phyloP scores from a whole-genome alignment of 2,329 filamentous ascomycete species.

The Sarocladium kiliense region DNA sequence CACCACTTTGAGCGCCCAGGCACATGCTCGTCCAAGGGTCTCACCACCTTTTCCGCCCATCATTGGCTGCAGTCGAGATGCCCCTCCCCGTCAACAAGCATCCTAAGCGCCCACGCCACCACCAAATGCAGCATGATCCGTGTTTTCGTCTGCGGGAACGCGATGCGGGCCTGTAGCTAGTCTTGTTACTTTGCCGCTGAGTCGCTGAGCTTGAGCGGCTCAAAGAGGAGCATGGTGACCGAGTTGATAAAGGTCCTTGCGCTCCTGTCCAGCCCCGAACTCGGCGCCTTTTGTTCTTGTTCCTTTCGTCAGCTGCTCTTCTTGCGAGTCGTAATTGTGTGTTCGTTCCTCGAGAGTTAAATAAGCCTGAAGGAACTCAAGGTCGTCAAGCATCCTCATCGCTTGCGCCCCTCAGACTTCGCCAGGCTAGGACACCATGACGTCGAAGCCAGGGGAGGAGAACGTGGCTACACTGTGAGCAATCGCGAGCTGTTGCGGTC shows the following conservation, averaged over 20 bases:
- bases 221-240: background rate
- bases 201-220: background rate
- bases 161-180: background rate
- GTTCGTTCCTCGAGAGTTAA: too few species aligned
- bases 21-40: conserved; percentile 5
- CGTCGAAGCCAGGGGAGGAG: conserved; percentile 42
- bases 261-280: background rate
- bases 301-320: background rate
- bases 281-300: background rate
- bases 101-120: conserved; percentile 13
- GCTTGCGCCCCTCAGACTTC: too few species aligned
- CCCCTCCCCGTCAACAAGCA: conserved; percentile 10
- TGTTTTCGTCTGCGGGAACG: background rate
- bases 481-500: background rate
- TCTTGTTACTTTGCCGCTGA: conserved; percentile 1
- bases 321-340: background rate
- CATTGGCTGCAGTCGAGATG: conserved; percentile 6
- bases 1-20: background rate
- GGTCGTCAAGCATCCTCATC: too few species aligned
- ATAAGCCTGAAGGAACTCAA: too few species aligned
- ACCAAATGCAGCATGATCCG: conserved; percentile 6
- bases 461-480: conserved; percentile 47
- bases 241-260: background rate
- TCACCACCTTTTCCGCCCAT: background rate
- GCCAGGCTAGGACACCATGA: conserved; percentile 28